A percentile compares a stretch with the other conserved stretches of the same genome.
Evolutionary conservation across 148 eudicot species (phyloP).

Genomic region (Dysphania ambrosioides): DNA sequence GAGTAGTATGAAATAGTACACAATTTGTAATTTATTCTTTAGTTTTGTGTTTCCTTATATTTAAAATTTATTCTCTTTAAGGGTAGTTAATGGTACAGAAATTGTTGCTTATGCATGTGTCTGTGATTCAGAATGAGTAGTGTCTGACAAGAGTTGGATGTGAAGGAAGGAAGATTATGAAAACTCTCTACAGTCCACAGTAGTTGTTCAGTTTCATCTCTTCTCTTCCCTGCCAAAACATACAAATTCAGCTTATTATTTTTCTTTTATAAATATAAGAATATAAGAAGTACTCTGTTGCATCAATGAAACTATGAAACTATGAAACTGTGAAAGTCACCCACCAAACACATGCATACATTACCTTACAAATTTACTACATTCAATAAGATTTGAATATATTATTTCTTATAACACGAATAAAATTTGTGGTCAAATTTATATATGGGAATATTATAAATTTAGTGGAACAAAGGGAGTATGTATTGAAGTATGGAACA

Average conservation of each 20-base stretch:
- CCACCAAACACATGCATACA: background rate
- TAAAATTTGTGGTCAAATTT: no score
- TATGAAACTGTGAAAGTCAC: background rate
- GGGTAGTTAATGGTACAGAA: slow-evolving; percentile 12
- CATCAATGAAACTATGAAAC: background rate
- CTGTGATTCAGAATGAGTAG: slow-evolving; percentile 17
- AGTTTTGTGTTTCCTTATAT: no score
- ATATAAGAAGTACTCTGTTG: no score
- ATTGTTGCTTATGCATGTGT: slow-evolving; percentile 34
- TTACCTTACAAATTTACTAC: no score
- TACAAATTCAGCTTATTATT: background rate
- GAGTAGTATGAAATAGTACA: no score
- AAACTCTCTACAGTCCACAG: background rate
- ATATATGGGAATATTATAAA: no score
- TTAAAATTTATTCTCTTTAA: background rate
- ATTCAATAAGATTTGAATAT: no score
- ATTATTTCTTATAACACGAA: no score
- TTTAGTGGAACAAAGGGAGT: no score
- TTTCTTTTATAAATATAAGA: no score
- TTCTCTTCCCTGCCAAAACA: slow-evolving; percentile 8
- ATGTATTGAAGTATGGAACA: no score
- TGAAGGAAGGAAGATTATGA: background rate
- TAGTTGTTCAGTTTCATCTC: background rate
- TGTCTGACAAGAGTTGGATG: slow-evolving; percentile 14
- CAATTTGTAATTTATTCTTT: no score